These are phyloP conservation scores for Nidula microcarpa DNA, from an alignment of 768 basidiomycete genomes.

Conservation along the genomic window DNA sequence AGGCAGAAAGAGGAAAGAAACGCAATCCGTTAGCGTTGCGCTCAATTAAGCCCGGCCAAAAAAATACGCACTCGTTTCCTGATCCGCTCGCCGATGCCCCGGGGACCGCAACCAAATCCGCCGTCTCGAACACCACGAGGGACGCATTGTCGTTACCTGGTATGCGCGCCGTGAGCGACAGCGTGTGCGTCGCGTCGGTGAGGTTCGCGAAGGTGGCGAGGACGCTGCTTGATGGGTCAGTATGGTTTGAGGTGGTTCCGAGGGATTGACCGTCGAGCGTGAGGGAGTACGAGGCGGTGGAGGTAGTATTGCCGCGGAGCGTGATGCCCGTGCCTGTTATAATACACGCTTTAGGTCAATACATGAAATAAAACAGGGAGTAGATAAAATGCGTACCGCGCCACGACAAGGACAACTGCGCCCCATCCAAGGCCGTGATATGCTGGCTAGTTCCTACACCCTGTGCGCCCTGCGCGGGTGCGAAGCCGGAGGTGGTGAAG, in stretches of 20 bases:
- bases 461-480: conserved; percentile 30
- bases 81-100: no score
- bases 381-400: conserved; percentile 41
- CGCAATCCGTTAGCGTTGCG: no score
- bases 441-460: conserved; percentile 60
- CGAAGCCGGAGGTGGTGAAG: conserved; percentile 50
- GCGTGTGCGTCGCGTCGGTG: conserved; percentile 43
- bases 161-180: conserved; percentile 50
- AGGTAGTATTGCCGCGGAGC: conserved; percentile 47
- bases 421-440: conserved; percentile 57
- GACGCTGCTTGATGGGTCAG: conserved; percentile 27
- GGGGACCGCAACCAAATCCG: conserved; percentile 34
- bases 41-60: no score
- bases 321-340: conserved; percentile 60
- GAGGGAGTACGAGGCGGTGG: conserved; percentile 39
- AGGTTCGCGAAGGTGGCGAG: conserved; percentile 51
- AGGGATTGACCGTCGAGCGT: conserved; percentile 43
- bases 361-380: no score
- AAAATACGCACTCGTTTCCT: no score
- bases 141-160: conserved; percentile 22
- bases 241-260: conserved; percentile 16
- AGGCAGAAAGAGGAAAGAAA: no score
- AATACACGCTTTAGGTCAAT: no score
- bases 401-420: conserved; percentile 56
- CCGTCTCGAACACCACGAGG: conserved; percentile 55